Percentiles rank a stretch among this genome's conserved stretches.
Conservation (phyloP, 164 flowering plant species). For the Pachysandra terminalis region DNA sequence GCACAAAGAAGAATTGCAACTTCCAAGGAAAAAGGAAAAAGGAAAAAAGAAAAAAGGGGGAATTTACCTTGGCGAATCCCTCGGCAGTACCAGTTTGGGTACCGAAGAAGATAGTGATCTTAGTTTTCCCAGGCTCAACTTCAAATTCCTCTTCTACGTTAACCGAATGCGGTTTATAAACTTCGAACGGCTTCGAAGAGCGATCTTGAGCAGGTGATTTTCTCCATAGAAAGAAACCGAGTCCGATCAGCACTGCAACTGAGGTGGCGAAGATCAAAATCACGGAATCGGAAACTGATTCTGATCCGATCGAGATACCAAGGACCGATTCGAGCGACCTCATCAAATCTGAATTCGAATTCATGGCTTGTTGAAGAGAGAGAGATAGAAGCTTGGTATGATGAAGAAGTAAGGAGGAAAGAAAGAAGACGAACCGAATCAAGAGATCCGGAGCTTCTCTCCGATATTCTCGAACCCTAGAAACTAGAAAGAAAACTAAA, state of each 20-base stretch:
- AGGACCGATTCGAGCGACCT: slow-evolving; percentile 37
- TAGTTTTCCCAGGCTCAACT: slow-evolving; percentile 44
- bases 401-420: background rate
- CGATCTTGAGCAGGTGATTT: slow-evolving; percentile 32
- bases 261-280: slow-evolving; percentile 46
- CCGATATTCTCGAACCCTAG: background rate
- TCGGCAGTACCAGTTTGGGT: slow-evolving; percentile 94
- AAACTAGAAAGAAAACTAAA: too few relatives aligned
- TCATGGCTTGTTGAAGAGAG: slow-evolving; percentile 13
- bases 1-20: background rate
- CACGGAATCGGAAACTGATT: slow-evolving; percentile 27
- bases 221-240: slow-evolving; percentile 42
- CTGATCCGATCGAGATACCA: slow-evolving; percentile 39
- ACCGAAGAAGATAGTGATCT: slow-evolving; percentile 64
- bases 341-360: slow-evolving; percentile 29
- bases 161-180: slow-evolving; percentile 21
- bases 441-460: background rate
- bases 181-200: slow-evolving; percentile 32
- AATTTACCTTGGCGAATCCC: slow-evolving; percentile 82
- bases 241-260: slow-evolving; percentile 43
- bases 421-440: too few relatives aligned
- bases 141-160: slow-evolving; percentile 37
- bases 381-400: background rate
- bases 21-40: background rate
- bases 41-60: background rate